Evolutionary conservation across 2,329 filamentous ascomycete species (phyloP), one percentile per base, ranked within the genome.

Genomic region (Diplodia scrobiculata): DNA sequence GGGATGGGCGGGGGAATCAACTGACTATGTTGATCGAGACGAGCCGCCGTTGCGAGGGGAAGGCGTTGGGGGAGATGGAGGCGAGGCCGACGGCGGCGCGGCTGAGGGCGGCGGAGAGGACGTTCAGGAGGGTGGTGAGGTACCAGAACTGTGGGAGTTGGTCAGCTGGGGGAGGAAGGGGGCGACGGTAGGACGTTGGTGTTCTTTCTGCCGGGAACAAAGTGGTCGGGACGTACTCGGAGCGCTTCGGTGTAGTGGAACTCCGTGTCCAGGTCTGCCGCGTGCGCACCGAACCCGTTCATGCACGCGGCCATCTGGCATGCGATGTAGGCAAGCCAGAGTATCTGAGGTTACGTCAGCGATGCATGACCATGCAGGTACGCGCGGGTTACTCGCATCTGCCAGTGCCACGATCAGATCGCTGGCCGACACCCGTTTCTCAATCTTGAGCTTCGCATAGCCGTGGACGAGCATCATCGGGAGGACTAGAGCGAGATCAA

Each of bases 81-180:
- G 53, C 34, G 2, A 65, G 52, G 11, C 50, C 51, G 63, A 65
- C 38, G 9, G 38, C 5, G 36, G 47, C 19, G 51, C 51, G 63
- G 50, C 19, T 21, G 2, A 36, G 21, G 25, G 14, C 19, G 4
- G 29, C 34, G 11, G 63, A 25, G 32, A 55, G 52, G 17, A 58
- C 38, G 63, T 65, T 41, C n/a, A 65, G 41, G 11, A 65, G 63
- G 10, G 51, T 65, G n/a, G 50, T 34, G 9, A 65, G 29, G 11
- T 65, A 55, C 36, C 51, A 65, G 36, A 65, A 50, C 63, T 65
- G 36, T 0, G 36, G 10, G 5, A 1, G 17, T 21, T 36, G 27
- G 63, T 36, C 21, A 45, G n/a, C 7, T 2, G 5, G 9, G 17
- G 2, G 25, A 5, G n/a, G 27, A 29, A 32, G 13, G 21, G 0